Conservation (phyloP, 805 yeast species). For the Hanseniaspora lachancei region DNA sequence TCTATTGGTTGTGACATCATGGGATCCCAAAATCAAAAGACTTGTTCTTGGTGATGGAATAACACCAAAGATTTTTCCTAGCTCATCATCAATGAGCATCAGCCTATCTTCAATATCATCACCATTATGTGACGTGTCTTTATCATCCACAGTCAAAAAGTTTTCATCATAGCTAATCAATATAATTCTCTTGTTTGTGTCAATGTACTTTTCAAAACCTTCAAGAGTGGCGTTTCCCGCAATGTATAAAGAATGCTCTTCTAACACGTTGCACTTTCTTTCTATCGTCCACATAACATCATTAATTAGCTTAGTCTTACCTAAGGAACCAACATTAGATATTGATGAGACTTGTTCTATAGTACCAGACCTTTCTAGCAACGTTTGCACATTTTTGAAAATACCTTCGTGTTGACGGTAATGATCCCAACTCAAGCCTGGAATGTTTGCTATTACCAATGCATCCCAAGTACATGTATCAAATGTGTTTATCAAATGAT, state of each 20-base stretch:
- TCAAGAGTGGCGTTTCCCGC: slow-evolving; percentile 30
- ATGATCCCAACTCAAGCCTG: slow-evolving; percentile 3
- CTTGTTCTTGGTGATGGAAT: slow-evolving; percentile 54
- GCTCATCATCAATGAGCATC: not conserved
- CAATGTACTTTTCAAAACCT: slow-evolving; percentile 45
- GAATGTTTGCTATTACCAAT: not conserved
- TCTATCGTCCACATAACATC: slow-evolving; percentile 7
- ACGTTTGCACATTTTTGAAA: not conserved
- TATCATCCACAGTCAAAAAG: slow-evolving; percentile 29
- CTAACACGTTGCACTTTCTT: slow-evolving; percentile 21
- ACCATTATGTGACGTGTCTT: slow-evolving; percentile 16
- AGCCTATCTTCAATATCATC: slow-evolving; percentile 14
- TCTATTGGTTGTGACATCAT: slow-evolving; percentile 24
- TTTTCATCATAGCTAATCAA: slow-evolving; percentile 39
- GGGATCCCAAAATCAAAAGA: not conserved
- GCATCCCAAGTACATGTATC: slow-evolving; percentile 10
- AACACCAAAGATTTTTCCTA: slow-evolving; percentile 43
- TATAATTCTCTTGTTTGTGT: slow-evolving; percentile 50
- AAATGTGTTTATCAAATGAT: not conserved
- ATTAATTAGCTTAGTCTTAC: not conserved
- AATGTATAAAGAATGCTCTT: slow-evolving; percentile 15
- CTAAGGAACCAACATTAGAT: not conserved
- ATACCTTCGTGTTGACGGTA: not conserved
- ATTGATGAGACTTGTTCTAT: slow-evolving; percentile 1
- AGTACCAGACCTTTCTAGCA: slow-evolving; percentile 2